Evolutionary conservation across 1,139 yeast genomes (phyloP).

Genomic region (Taphrina wiesneri): DNA sequence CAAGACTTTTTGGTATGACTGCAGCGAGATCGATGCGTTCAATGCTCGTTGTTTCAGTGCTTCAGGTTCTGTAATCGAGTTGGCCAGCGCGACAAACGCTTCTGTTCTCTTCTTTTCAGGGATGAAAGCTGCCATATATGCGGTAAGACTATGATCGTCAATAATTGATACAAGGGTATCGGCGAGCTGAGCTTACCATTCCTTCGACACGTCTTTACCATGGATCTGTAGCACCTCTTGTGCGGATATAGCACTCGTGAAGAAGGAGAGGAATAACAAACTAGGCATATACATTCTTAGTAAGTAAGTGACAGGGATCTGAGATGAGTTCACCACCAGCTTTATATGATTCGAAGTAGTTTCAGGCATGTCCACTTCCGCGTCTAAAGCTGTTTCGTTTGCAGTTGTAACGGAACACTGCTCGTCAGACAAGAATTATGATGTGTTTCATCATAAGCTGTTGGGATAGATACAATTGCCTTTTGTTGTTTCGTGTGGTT

Average conservation of each 20-base stretch:
- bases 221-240: constrained; percentile 14
- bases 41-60: background rate
- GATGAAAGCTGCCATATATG: constrained; percentile 17
- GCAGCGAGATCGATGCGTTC: constrained; percentile 14
- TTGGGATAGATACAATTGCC: no score
- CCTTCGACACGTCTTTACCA: constrained; percentile 25
- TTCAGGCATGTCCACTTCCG: no score
- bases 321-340: no score
- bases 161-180: background rate
- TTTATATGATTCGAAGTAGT: no score
- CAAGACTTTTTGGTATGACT: constrained; percentile 8
- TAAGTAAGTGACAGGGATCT: no score
- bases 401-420: no score
- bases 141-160: background rate
- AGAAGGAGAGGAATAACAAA: background rate
- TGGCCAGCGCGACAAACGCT: constrained; percentile 2
- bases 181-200: background rate
- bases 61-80: constrained; percentile 5
- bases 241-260: constrained; percentile 1
- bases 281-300: background rate
- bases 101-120: constrained; percentile 13
- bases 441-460: no score
- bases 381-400: no score
- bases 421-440: no score
- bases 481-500: no score